phyloP scores from a whole-genome alignment of 1,139 yeast genomes.

The Magnusiomyces suaveolens region DNA sequence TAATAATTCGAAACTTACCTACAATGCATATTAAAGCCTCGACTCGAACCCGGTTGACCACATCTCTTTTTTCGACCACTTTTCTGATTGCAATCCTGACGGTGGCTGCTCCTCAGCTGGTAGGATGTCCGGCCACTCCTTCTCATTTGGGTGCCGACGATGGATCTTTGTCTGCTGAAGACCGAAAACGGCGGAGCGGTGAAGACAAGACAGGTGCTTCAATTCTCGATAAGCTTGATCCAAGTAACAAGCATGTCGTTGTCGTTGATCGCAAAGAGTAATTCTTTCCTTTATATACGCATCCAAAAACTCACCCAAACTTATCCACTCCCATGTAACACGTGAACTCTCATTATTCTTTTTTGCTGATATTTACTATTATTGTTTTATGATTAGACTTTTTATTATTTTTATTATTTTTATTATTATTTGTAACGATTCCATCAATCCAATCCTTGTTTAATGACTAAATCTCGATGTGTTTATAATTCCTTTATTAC shows the following conservation, averaged over 20 bases:
- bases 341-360: no score
- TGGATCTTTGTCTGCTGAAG: background rate
- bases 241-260: background rate
- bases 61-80: constrained; percentile 65
- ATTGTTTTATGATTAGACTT: no score
- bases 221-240: no score
- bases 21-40: constrained; percentile 44
- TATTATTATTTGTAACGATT: no score
- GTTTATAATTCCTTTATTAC: no score
- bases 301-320: no score
- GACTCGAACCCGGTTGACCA: constrained; percentile 47
- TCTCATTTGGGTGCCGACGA: constrained; percentile 25
- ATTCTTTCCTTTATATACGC: background rate
- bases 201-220: background rate
- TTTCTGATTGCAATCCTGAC: constrained; percentile 60
- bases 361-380: no score
- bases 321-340: no score
- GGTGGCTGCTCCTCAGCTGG: constrained; percentile 57
- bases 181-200: background rate
- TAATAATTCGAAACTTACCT: no score
- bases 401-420: no score
- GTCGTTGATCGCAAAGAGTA: background rate
- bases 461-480: no score
- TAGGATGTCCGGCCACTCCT: constrained; percentile 67
- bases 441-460: no score